Percentiles rank a stretch among this genome's conserved stretches.
Evolutionary conservation across 2,329 filamentous ascomycete species (phyloP).

Genomic region (Cercospora janseana): DNA sequence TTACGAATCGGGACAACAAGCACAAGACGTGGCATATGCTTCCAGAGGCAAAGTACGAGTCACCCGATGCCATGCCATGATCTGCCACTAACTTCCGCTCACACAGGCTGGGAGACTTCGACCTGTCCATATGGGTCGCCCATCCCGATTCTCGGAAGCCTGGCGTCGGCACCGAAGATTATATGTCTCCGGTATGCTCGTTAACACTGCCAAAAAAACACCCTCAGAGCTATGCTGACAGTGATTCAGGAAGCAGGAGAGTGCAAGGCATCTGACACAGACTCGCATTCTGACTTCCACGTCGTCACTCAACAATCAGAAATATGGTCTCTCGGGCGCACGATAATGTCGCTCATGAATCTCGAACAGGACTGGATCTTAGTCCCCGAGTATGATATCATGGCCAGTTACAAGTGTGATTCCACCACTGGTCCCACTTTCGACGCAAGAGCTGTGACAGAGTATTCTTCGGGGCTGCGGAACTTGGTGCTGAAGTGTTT

Average conservation of each 20-base stretch:
- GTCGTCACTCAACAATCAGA: not conserved
- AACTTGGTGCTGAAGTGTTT: not conserved
- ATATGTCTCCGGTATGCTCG: not conserved
- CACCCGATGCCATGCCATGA: not conserved
- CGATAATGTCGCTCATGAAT: not conserved
- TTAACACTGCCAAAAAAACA: not conserved
- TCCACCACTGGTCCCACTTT: not conserved
- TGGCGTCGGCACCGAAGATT: not conserved
- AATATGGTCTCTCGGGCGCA: not conserved
- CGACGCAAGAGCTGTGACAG: not conserved
- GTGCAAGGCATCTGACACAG: not conserved
- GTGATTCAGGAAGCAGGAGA: not conserved
- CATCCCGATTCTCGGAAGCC: not conserved
- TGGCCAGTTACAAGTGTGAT: too few species aligned
- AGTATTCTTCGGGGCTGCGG: not conserved
- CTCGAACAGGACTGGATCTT: not conserved
- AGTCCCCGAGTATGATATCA: not conserved
- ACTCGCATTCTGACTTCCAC: not conserved
- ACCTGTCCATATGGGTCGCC: not conserved
- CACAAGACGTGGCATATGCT: not conserved
- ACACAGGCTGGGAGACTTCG: constrained; percentile 3
- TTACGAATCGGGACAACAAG: not conserved
- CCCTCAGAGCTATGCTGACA: not conserved
- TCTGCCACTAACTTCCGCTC: not conserved
- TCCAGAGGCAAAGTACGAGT: not conserved